A percentile compares a stretch with the other conserved stretches of the same genome.
phyloP scores from a whole-genome alignment of 805 yeast species.

The Ogataea chonburiensis region DNA sequence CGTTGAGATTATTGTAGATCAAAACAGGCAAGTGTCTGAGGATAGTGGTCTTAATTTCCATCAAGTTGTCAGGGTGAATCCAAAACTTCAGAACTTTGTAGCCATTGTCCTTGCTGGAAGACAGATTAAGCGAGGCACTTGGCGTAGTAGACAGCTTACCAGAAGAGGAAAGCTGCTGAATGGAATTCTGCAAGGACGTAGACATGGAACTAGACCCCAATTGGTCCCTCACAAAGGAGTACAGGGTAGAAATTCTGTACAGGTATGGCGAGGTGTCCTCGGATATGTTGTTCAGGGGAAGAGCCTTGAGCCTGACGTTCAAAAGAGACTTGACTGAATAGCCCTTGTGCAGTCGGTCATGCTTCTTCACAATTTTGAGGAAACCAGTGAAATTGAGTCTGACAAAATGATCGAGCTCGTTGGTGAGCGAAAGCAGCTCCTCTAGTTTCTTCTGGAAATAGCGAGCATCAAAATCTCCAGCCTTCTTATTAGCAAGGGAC shows the following conservation, averaged over 20 bases:
- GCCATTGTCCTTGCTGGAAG: constrained; percentile 21
- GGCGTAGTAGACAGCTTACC: constrained; percentile 37
- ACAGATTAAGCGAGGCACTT: constrained; percentile 23
- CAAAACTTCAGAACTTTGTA: constrained; percentile 82
- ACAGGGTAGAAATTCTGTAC: constrained; percentile 77
- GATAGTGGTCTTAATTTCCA: constrained; percentile 96
- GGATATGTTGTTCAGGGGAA: constrained; percentile 76
- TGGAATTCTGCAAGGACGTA: constrained; percentile 42
- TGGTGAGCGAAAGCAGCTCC: constrained; percentile 67
- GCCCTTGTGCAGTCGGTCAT: constrained; percentile 83
- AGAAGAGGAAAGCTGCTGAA: constrained; percentile 46
- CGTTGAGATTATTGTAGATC: constrained; percentile 59
- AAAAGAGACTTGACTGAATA: constrained; percentile 89
- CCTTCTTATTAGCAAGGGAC: constrained; percentile 23
- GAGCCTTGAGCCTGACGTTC: constrained; percentile 78
- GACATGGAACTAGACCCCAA: constrained; percentile 39
- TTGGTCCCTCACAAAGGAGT: constrained; percentile 79
- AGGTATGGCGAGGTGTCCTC: constrained; percentile 93
- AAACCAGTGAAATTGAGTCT: constrained; percentile 94
- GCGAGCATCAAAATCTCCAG: constrained; percentile 50
- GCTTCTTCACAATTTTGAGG: constrained; percentile 91
- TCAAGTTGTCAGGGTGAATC: constrained; percentile 94
- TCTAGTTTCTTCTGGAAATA: constrained; percentile 70
- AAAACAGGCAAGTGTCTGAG: constrained; percentile 91
- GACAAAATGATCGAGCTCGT: constrained; percentile 85